Percentiles rank a stretch among this genome's conserved stretches.
Evolutionary conservation across 2,329 filamentous ascomycete species (phyloP).

Genomic region (Colletotrichum noveboracense): DNA sequence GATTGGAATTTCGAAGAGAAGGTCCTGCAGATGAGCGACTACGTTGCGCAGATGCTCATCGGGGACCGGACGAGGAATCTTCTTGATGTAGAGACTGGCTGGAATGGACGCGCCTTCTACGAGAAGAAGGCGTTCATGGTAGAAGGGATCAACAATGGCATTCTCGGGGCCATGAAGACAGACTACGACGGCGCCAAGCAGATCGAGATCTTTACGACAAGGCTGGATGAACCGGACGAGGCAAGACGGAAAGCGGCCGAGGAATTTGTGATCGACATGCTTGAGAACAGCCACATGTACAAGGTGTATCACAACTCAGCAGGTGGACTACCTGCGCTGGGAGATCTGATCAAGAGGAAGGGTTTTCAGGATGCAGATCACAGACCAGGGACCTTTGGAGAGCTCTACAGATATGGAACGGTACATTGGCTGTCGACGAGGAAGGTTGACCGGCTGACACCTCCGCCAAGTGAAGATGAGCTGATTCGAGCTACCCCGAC

Average conservation of each 20-base stretch:
- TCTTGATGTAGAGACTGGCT: conserved; percentile 31
- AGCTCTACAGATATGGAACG: conserved; percentile 38
- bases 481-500: conserved; percentile 27
- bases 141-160: conserved; percentile 34
- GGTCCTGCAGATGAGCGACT: conserved; percentile 36
- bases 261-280: conserved; percentile 35
- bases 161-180: conserved; percentile 35
- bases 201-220: conserved; percentile 34
- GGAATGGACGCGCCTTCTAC: conserved; percentile 37
- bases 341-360: conserved; percentile 34
- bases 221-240: conserved; percentile 33
- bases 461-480: conserved; percentile 26
- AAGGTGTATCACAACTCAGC: conserved; percentile 42
- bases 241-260: conserved; percentile 30
- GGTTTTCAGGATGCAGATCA: conserved; percentile 31
- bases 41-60: conserved; percentile 40
- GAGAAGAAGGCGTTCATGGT: conserved; percentile 35
- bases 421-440: conserved; percentile 36
- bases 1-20: conserved; percentile 26
- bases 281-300: conserved; percentile 39
- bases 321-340: conserved; percentile 31
- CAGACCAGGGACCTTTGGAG: conserved; percentile 37
- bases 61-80: conserved; percentile 37
- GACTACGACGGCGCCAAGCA: conserved; percentile 32
- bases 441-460: conserved; percentile 28